These are phyloP conservation scores for Globisporangium canariense DNA, from an alignment of 352 stramenopile genomes.

Conservation along the genomic window DNA sequence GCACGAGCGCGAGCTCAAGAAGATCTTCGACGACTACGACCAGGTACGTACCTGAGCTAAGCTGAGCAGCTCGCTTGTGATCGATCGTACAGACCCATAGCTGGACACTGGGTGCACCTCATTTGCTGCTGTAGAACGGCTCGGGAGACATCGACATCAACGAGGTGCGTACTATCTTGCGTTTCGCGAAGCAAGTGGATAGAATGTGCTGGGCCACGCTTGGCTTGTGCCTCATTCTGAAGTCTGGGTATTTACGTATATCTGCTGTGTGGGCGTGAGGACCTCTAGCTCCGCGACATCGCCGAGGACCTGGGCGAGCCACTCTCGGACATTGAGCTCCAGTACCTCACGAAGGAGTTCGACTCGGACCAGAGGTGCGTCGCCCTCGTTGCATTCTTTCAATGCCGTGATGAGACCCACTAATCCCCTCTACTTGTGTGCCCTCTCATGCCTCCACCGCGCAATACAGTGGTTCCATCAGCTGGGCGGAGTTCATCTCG, in stretches of 20 bases:
- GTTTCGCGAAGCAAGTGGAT: too few species aligned
- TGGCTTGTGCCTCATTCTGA: not conserved
- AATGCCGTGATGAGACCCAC: too few species aligned
- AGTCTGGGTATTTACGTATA: not conserved
- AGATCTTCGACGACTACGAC: conserved; percentile 79
- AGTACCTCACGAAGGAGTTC: conserved; percentile 74
- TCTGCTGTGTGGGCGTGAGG: too few species aligned
- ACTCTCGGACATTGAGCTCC: conserved; percentile 62
- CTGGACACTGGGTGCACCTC: not conserved
- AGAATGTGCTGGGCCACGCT: too few species aligned
- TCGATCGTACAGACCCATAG: not conserved
- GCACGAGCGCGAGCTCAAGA: conserved; percentile 63
- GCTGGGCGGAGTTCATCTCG: conserved; percentile 73
- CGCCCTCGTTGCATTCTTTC: too few species aligned
- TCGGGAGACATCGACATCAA: conserved; percentile 71
- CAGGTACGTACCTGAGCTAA: conserved; percentile 26
- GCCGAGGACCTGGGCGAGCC: conserved; percentile 71
- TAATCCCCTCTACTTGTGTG: not conserved
- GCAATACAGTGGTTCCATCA: conserved; percentile 47
- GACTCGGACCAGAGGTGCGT: conserved; percentile 60
- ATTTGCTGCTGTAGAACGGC: conserved; percentile 35
- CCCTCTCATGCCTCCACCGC: not conserved
- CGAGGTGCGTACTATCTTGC: conserved; percentile 30
- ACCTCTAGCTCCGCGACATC: conserved; percentile 54
- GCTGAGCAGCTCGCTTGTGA: not conserved